Base-by-base conservation (phyloP, 2,329 filamentous ascomycete genomes). In the Penicillium concentricum region DNA sequence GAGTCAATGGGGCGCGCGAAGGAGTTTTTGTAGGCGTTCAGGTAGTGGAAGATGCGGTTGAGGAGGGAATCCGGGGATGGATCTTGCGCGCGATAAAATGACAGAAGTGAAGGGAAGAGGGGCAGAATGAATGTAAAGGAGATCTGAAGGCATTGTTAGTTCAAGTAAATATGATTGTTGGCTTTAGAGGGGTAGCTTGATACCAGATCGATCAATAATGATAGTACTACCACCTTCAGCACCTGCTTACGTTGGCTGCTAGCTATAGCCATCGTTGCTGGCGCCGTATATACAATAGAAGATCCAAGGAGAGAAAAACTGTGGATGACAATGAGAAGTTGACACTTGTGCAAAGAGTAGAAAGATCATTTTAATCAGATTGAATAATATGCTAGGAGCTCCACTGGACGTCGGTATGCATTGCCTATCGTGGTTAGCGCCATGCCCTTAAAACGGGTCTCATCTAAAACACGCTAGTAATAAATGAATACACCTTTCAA, bases 121-220 rank as follows among this genome's bases (percentile, higher is more conserved):
- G 94, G 94, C 9, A 99, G 87, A 72, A 97, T 97, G 73, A 99
- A 97, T 30, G 94, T 99, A 75, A 99, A 99, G 54, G 93, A 97
- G 69, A 97, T 91, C 93, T 97, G 65, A 53, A 35, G 13, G n/a
- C 26, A 45, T n/a, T 57, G 54, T 57, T 43, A 44, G 13, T 26
- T n/a, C 20, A 24, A 35, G 12, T 26, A n/a, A 15, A 18, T 13
- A 12, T 39, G 22, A 13, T 34, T 13, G 15, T 37, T 24, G 16
- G 45, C 18, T 26, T 54, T 44, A 30, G 37, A 42, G 43, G 34
- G 37, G 20, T 42, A 26, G 37, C n/a, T 56, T 6, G 42, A 48
- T 83, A 97, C 93, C 76, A 97, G 77, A 74, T 97, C 93, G 13
- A 97, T 82, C 16, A 97, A 82, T 39, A 97, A 81, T 52, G 93